Percentiles rank a stretch among this genome's conserved stretches.
Evolutionary conservation across 2,329 filamentous ascomycete genomes (phyloP).

Genomic region (Fusarium mundagurra): DNA sequence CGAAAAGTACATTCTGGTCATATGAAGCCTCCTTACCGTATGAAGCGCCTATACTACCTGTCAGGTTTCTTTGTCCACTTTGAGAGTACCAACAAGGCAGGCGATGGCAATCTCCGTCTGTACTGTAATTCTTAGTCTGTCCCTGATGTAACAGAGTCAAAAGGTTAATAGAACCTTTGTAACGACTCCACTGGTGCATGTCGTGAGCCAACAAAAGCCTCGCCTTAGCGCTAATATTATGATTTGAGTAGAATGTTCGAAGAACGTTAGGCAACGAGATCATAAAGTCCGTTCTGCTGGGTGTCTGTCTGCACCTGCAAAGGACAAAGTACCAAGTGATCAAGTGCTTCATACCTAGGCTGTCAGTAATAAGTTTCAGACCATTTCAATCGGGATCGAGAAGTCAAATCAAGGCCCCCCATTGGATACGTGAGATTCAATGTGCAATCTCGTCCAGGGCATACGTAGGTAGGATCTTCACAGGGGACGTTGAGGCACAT

Average conservation of each 20-base stretch:
- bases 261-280: background rate
- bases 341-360: background rate
- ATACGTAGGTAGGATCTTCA: background rate
- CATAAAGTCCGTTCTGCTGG: background rate
- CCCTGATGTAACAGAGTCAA: background rate
- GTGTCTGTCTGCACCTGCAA: background rate
- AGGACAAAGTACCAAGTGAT: background rate
- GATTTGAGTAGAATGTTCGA: background rate
- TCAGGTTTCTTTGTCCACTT: background rate
- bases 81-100: background rate
- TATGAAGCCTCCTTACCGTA: background rate
- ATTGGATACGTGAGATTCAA: background rate
- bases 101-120: background rate
- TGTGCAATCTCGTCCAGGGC: background rate
- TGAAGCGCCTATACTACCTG: background rate
- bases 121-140: background rate
- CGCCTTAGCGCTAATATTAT: background rate
- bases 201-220: background rate
- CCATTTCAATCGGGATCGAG: background rate
- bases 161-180: constrained; percentile 1
- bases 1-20: background rate
- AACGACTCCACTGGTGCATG: background rate
- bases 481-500: background rate
- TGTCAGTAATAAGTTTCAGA: background rate
- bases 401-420: background rate